A percentile compares a stretch with the other conserved stretches of the same genome.
These are phyloP conservation scores for Coniochaeta ligniaria DNA, from an alignment of 2,329 filamentous ascomycete species.

Conservation along the genomic window DNA sequence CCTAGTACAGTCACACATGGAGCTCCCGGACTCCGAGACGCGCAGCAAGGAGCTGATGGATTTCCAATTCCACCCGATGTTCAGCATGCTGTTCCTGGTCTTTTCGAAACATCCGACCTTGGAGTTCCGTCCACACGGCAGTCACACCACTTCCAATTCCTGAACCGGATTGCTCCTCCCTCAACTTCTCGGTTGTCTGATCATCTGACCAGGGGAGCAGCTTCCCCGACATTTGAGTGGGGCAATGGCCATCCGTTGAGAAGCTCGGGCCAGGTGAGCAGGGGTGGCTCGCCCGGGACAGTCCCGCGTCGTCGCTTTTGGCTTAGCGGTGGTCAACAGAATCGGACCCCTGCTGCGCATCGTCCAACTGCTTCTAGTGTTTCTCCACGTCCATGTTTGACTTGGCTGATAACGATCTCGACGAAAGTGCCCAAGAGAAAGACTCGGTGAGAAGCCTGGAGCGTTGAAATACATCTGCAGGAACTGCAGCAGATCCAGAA, in stretches of 20 bases:
- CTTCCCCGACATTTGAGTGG: conserved; percentile 2
- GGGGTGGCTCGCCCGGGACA: not conserved
- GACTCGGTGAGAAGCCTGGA: too few relatives aligned
- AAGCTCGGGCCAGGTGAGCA: not conserved
- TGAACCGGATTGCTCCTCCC: not conserved
- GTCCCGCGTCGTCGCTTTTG: not conserved
- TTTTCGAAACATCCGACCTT: not conserved
- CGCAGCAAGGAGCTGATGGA: not conserved
- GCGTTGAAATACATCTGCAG: too few relatives aligned
- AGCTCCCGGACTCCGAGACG: not conserved
- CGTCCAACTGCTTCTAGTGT: not conserved
- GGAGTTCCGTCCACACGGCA: not conserved
- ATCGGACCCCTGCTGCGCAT: not conserved
- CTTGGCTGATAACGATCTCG: not conserved
- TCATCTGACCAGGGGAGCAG: not conserved
- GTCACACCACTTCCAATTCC: not conserved
- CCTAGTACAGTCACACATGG: not conserved
- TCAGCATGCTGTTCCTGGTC: not conserved
- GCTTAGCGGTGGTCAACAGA: conserved; percentile 1
- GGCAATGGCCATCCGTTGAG: not conserved
- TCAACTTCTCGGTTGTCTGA: not conserved
- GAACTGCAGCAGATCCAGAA: too few relatives aligned
- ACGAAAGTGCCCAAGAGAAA: too few relatives aligned
- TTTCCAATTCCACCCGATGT: not conserved
- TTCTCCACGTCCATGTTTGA: not conserved